Percentiles rank a stretch among this genome's conserved stretches.
Evolutionary conservation across 1,284 basidiomycete genomes (phyloP).

Genomic region (Tilletia setariae): DNA sequence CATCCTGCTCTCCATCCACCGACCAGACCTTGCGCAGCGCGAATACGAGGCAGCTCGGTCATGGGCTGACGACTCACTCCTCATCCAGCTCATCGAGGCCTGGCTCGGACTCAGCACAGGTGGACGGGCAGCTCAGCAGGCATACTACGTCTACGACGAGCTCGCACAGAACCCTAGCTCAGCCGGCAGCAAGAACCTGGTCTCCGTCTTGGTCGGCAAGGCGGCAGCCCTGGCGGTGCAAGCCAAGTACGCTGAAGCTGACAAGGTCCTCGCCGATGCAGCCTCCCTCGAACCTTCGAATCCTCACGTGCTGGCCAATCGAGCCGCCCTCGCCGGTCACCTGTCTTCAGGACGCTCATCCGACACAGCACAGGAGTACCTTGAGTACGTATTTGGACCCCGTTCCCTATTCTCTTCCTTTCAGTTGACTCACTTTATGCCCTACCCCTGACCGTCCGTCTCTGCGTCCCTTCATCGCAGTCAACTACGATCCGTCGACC

Average conservation of each 20-base stretch:
- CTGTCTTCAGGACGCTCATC: background rate
- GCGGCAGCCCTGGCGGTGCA: conserved; percentile 43
- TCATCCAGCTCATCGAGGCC: conserved; percentile 52
- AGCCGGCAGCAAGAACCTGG: conserved; percentile 29
- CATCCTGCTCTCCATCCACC: conserved; percentile 49
- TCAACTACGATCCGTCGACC: conserved; percentile 2
- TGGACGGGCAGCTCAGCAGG: conserved; percentile 48
- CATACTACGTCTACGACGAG: conserved; percentile 54
- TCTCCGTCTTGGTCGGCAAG: conserved; percentile 40
- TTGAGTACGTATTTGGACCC: background rate
- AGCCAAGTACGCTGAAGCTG: conserved; percentile 28
- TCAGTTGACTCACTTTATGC: background rate
- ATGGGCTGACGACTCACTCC: conserved; percentile 50
- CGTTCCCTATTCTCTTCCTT: background rate
- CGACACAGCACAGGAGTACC: background rate
- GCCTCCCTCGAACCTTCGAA: conserved; percentile 24
- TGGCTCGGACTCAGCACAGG: conserved; percentile 48
- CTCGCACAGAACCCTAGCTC: conserved; percentile 43
- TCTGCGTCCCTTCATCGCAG: background rate
- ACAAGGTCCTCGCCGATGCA: conserved; percentile 36
- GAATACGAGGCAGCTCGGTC: conserved; percentile 45
- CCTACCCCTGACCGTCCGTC: background rate
- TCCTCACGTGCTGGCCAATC: conserved; percentile 33
- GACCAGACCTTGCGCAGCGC: conserved; percentile 47
- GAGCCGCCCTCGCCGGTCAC: conserved; percentile 26